Percentiles rank a stretch among this genome's conserved stretches.
phyloP scores from a whole-genome alignment of 441 rosid species.

The Breynia disticha region DNA sequence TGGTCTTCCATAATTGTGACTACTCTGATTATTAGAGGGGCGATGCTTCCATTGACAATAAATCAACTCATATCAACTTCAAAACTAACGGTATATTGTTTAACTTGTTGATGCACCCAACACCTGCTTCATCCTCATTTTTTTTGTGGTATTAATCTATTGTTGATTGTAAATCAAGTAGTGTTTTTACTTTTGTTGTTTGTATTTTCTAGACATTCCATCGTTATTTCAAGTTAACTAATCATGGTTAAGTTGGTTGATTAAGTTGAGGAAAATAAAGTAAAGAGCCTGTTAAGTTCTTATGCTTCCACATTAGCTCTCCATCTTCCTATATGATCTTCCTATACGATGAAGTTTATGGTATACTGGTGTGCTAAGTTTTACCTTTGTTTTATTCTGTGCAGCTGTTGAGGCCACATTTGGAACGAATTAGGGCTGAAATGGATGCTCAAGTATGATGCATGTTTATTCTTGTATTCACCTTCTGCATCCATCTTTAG shows the following conservation, averaged over 20 bases:
- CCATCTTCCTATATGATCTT: too few relatives aligned
- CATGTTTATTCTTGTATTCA: constrained; percentile 4
- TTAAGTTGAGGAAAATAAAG: too few relatives aligned
- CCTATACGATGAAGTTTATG: too few relatives aligned
- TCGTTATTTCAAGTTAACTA: too few relatives aligned
- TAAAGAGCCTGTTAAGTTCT: too few relatives aligned
- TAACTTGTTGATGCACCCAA: constrained; percentile 1
- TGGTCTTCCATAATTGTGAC: constrained; percentile 73
- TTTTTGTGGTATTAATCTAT: background rate
- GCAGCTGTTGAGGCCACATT: constrained; percentile 59
- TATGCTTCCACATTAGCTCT: too few relatives aligned
- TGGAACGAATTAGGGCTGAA: constrained; percentile 48
- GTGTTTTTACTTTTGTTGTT: too few relatives aligned
- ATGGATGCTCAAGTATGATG: constrained; percentile 41
- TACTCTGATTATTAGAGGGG: constrained; percentile 56
- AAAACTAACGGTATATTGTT: constrained; percentile 51
- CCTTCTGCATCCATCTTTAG: background rate
- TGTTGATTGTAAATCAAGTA: background rate
- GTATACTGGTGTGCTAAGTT: background rate
- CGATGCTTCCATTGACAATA: constrained; percentile 63
- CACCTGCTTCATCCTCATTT: too few relatives aligned
- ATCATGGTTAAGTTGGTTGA: too few relatives aligned
- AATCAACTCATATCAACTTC: constrained; percentile 72
- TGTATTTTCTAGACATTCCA: too few relatives aligned
- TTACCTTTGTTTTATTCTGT: constrained; percentile 15